phyloP scores from a whole-genome alignment of 1,139 yeast genomes.

The Candida albicans region DNA sequence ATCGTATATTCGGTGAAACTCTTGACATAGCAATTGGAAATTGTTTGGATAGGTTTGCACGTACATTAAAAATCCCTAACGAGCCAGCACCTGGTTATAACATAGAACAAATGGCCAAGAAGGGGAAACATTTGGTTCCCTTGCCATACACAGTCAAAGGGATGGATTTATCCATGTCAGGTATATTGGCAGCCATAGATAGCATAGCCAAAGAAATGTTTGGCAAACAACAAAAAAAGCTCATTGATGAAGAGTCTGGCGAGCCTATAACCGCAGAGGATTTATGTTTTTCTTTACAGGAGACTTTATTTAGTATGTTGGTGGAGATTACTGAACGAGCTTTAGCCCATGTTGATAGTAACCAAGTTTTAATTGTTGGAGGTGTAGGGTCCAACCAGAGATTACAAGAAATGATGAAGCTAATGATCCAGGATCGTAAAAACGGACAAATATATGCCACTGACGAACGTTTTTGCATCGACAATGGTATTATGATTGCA shows the following conservation, averaged over 20 bases:
- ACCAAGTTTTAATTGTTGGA: constrained; percentile 91
- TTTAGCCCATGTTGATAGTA: constrained; percentile 93
- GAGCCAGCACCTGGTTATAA: constrained; percentile 98
- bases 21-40: constrained; percentile 96
- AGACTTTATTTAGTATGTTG: constrained; percentile 89
- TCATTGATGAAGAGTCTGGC: constrained; percentile 52
- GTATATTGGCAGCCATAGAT: constrained; percentile 84
- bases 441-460: constrained; percentile 89
- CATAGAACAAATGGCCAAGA: constrained; percentile 89
- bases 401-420: constrained; percentile 92
- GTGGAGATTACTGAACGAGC: constrained; percentile 98
- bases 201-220: constrained; percentile 71
- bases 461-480: constrained; percentile 95
- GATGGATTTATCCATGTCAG: constrained; percentile 97
- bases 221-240: constrained; percentile 49
- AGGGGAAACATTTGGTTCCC: constrained; percentile 65
- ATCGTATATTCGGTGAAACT: constrained; percentile 96
- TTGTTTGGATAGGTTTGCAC: constrained; percentile 92
- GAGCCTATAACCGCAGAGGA: constrained; percentile 75
- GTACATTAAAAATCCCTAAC: constrained; percentile 83
- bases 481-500: constrained; percentile 98
- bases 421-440: constrained; percentile 82
- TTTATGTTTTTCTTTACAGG: constrained; percentile 89
- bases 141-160: constrained; percentile 97
- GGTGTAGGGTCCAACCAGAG: constrained; percentile 96